Evolutionary conservation across 495 filamentous ascomycete species (phyloP), one percentile per base, ranked within the genome.

Genomic region (Podospora bellae-mahoneyi): DNA sequence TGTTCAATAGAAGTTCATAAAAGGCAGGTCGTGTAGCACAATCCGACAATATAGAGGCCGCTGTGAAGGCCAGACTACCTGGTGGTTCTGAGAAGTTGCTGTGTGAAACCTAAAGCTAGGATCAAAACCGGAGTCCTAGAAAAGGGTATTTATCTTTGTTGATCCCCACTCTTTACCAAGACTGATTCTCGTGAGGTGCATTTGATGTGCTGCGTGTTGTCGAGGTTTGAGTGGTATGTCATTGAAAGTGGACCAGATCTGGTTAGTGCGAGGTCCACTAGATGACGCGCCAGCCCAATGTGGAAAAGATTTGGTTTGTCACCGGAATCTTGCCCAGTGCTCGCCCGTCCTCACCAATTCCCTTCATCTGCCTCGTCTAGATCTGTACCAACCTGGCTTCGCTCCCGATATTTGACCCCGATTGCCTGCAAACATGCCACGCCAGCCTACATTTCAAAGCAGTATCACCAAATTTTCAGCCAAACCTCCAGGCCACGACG

Each of bases 401-500:
- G 30, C 30, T 32, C 30, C 30, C 4, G 20, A 32, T 32, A 5
- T 32, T 32, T 32, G 54, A 56, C 10, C 5, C 54, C 1, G 4
- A 18, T 20, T 5, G 5, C 10, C 15, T 56, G 16, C 7, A 69
- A 39, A 30, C 15, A 68, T 68, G 58, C 59, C 69, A 5, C 3
- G 23, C 9, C 4, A 66, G 4, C n/a, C 44, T 10, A 5, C 2
- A 2, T 68, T 44, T 34, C 65, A 63, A 18, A 20, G 4, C 13
- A 32, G 39, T 5, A 23, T 72, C 3, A 66, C 65, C 65, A 76
- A 75, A 39, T 76, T 76, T 64, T 71, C 72, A 3, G 23, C 58
- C 60, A 76, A 75, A 23, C 66, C 71, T 0, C 69, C 72, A 6
- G 71, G 64, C 1, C 66, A 71, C 26, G 68, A 76, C 16, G 74